Evolutionary conservation across 768 basidiomycete genomes (phyloP).

Genomic region (Lactifluus subvellereus): DNA sequence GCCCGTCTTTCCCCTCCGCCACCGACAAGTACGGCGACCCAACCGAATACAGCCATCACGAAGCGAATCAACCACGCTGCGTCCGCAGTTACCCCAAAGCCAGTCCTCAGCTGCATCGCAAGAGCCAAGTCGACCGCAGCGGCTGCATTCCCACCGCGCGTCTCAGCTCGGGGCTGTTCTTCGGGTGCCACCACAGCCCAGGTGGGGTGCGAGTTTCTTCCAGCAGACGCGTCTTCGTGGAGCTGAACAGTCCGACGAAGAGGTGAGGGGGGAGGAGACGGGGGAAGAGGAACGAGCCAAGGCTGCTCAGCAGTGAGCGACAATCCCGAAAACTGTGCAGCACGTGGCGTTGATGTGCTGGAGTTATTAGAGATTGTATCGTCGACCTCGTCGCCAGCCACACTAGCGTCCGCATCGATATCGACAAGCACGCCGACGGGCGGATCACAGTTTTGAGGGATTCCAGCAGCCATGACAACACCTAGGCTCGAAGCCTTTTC

Average conservation of each 20-base stretch:
- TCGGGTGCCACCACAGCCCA: slow-evolving; percentile 16
- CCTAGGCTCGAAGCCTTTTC: not conserved
- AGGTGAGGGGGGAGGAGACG: slow-evolving; percentile 23
- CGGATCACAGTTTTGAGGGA: not conserved
- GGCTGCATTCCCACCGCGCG: slow-evolving; percentile 36
- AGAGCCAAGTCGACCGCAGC: slow-evolving; percentile 57
- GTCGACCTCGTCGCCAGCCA: slow-evolving; percentile 10
- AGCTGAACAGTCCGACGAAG: slow-evolving; percentile 24
- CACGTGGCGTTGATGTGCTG: not conserved
- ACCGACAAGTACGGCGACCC: slow-evolving; percentile 56
- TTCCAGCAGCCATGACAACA: not conserved
- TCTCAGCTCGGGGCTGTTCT: slow-evolving; percentile 25
- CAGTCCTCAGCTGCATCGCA: slow-evolving; percentile 72
- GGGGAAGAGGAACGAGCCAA: slow-evolving; percentile 23
- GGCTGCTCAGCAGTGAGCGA: slow-evolving; percentile 19
- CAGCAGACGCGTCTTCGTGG: slow-evolving; percentile 5
- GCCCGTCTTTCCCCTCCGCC: slow-evolving; percentile 17
- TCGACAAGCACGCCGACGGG: slow-evolving; percentile 10
- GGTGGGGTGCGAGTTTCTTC: slow-evolving; percentile 3
- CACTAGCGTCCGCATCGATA: slow-evolving; percentile 9
- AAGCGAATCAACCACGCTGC: slow-evolving; percentile 77
- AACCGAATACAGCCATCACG: slow-evolving; percentile 74
- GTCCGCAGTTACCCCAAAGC: slow-evolving; percentile 63
- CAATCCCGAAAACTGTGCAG: not conserved
- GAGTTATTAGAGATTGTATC: not conserved